Base-by-base conservation (phyloP, 495 filamentous ascomycete genomes). In the Penicillium ucsense region DNA sequence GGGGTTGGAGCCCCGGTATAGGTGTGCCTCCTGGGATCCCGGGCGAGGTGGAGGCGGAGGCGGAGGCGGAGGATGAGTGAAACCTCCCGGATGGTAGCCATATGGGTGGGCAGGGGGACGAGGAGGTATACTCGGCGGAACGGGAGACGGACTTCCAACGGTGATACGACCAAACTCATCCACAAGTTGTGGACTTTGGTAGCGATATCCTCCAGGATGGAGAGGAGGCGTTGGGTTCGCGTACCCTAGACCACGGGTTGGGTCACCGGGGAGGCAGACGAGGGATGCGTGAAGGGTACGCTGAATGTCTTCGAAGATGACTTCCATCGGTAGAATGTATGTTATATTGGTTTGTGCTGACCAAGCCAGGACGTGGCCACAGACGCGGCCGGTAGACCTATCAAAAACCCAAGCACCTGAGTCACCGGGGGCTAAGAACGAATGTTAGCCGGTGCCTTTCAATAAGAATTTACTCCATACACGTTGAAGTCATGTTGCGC, bases 251-350 rank as follows among this genome's bases (percentile, higher is more conserved):
- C 61, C 52, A 6, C 59, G 62, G 34, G 60, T 50, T 8, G 65
- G 61, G 32, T 57, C 52, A 31, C 65, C 67, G 11, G 71, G 70
- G 6, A 75, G 63, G 28, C 59, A 55, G 41, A 75, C 61, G 10
- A 59, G 53, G 9, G 60, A 63, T 31, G 72, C 71, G 20, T 67
- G 76, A 5, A 97, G 71, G 1, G 82, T 86, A 38, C 81, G 79
- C 12, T 81, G 79, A 49, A 97, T 95, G 57, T 97, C 91, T 35
- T 82, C 75, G 10, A 96, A 72, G 12, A 94, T 67, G 5, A 95
- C 76, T 45, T 97, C 86, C 91, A 97, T 97, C 3, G 91, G 91
- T 47, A 86, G 86, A 51, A 97, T 89, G 66, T 92, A 95, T 6
- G 87, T 86, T 32, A 84, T 81, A 51, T 78, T 74, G 55, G 79